phyloP scores from a whole-genome alignment of 2,329 filamentous ascomycete genomes.

The Ophiosphaerella herpotricha region DNA sequence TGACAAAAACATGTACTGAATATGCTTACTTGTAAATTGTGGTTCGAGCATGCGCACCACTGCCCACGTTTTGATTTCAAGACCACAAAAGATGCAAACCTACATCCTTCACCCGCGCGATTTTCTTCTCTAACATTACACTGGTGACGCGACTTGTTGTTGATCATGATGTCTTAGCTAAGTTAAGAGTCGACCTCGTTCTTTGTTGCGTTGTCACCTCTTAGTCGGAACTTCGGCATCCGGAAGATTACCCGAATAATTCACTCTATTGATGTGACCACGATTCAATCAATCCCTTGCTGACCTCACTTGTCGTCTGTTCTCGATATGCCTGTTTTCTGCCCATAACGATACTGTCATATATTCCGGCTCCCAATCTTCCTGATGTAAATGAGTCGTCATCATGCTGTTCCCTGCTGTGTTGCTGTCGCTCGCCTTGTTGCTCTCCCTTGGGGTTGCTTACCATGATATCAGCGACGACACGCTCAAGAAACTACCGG shows the following conservation, averaged over 20 bases:
- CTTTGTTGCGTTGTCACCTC: not conserved
- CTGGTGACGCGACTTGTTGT: too few species aligned
- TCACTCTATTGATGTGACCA: slow-evolving; percentile 19
- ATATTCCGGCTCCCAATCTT: slow-evolving; percentile 1
- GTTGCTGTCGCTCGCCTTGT: slow-evolving; percentile 28
- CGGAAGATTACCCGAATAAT: not conserved
- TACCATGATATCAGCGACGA: slow-evolving; percentile 73
- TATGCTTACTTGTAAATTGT: too few species aligned
- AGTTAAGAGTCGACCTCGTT: not conserved
- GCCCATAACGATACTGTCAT: slow-evolving; percentile 4
- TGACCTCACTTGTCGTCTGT: not conserved
- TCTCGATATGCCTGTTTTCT: slow-evolving; percentile 14
- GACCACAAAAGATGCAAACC: too few species aligned
- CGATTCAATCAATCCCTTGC: slow-evolving; percentile 19
- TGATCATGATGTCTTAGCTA: too few species aligned
- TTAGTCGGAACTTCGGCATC: not conserved
- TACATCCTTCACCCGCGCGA: too few species aligned
- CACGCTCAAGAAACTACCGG: slow-evolving; percentile 72
- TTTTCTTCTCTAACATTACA: too few species aligned
- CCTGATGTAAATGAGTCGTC: slow-evolving; percentile 17
- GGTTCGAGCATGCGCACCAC: too few species aligned
- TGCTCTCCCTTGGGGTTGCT: slow-evolving; percentile 44
- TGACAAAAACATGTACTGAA: too few species aligned
- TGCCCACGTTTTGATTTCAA: too few species aligned
- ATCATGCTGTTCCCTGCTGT: slow-evolving; percentile 23